Evolutionary conservation across 345 rosid genomes (phyloP).

Genomic region (Sisymbrium irio): DNA sequence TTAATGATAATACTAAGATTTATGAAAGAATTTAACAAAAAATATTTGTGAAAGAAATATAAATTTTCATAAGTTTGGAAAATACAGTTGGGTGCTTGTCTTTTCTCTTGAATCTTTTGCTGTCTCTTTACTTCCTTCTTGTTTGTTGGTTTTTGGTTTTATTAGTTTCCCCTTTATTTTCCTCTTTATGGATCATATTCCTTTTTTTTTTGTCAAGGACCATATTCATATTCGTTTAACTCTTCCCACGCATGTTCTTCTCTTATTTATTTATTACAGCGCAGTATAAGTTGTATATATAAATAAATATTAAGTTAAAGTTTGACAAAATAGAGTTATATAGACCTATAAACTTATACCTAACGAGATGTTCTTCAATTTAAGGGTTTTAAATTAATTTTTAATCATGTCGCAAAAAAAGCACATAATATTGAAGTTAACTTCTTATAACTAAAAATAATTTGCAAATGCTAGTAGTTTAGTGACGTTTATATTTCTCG

Average conservation of each 20-base stretch:
- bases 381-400: neutral
- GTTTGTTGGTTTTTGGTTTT: slow-evolving; percentile 33
- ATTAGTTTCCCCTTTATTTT: slow-evolving; percentile 7
- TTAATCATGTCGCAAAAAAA: neutral
- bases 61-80: slow-evolving; percentile 8
- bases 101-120: slow-evolving; percentile 32
- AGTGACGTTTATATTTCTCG: neutral
- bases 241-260: slow-evolving; percentile 3
- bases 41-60: neutral
- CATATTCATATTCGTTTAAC: slow-evolving; percentile 25
- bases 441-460: neutral
- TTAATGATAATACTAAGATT: neutral
- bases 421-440: neutral
- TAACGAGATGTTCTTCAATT: neutral
- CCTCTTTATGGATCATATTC: neutral
- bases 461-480: neutral
- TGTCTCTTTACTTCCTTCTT: slow-evolving; percentile 37
- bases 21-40: neutral
- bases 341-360: neutral
- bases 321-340: neutral
- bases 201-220: neutral
- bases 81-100: slow-evolving; percentile 34
- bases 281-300: neutral
- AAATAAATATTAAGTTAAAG: neutral
- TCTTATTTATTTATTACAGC: neutral